Evolutionary conservation across 495 filamentous ascomycete species (phyloP), one percentile per base, ranked within the genome.

Genomic region (Penicillium salamii): DNA sequence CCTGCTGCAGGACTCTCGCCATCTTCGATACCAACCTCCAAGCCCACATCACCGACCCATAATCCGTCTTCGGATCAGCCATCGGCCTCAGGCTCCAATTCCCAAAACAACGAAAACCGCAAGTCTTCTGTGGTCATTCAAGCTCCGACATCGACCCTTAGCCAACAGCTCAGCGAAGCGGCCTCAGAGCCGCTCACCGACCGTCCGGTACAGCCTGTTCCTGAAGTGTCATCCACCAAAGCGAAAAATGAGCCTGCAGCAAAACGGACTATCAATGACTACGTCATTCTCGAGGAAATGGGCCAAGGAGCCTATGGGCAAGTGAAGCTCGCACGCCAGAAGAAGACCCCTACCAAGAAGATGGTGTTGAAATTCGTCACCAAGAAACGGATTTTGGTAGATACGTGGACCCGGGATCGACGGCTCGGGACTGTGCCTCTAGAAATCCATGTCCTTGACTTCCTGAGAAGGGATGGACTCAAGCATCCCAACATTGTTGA

Each of bases 341-440:
- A 91, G 71, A 85, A 84, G 62, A 80, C 77, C 37, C 78, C 80
- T 32, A 65, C 71, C 18, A 87, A 88, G 64, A 96, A 92, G 65
- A 85, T 95, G 43, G 93, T 99, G 4, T 75, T 99, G 43, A 99
- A 99, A 66, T 99, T 95, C 58, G 93, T 99, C 34, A 97, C 95
- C 1, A 99, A 99, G 65, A 84, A 88, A 53, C 85, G 92, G 28
- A 99, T 99, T 64, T 79, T 99, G 15, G 95, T 99, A 42, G 93
- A 99, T 69, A 99, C 93, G 0, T 99, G 93, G 93, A 97, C 92
- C 26, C 84, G 95, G 34, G 93, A 99, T 69, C 82, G 93, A 24
- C 80, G 88, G 23, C 81, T 99, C 5, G 93, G 93, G n/a, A 99
- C 93, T 1, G 93, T 99, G 3, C 93, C 93, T 1, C 74, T 99